Base-by-base conservation (phyloP, 192 early-diverging fungal genomes). In the Diversispora epigaea region DNA sequence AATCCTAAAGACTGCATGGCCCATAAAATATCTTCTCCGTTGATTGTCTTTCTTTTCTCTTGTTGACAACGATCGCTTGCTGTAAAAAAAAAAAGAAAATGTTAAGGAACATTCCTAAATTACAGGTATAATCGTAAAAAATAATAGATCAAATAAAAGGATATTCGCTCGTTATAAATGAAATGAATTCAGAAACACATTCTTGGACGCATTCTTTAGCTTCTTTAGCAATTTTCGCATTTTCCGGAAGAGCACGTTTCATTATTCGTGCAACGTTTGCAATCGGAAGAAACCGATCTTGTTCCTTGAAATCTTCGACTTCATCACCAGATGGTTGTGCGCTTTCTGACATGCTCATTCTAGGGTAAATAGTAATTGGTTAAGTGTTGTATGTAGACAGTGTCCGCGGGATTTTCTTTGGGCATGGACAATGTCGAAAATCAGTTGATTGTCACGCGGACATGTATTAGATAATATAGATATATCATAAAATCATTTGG, bases 121-220 rank as follows among this genome's bases (percentile, higher is more conserved):
- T 40, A 41, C 6, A 15, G 4, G 5, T 39, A 39, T 15, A 50
- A 12, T 50, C 10, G 3, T 50, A 12, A 50, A 12, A 50, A 58
- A 58, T 14, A 7, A 40, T 43, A 32, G 25, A 32, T 32, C 25
- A 32, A 32, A 63, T 17, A 40, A 63, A 79, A 81, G 80, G 75
- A 92, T 91, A 89, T 90, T 99, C 97, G 77, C 94, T 95, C 19
- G 97, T 98, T 55, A 99, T 92, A 76, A 99, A 99, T 22, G 93
- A 91, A 80, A 99, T 98, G 79, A 99, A 99, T 84, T 99, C 97
- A 19, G 93, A 94, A 7, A 98, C 97, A 79, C 97, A 99, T 78
- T 99, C 97, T 84, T 95, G 92, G 0, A 96, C 89, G 63, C 93
- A 94, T 69, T 95, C 95, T 78, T 99, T 99, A 54, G 97, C 96